A percentile compares a stretch with the other conserved stretches of the same genome.
Conservation (phyloP, 1,284 basidiomycete genomes). For the Rhodotorula glutinis region DNA sequence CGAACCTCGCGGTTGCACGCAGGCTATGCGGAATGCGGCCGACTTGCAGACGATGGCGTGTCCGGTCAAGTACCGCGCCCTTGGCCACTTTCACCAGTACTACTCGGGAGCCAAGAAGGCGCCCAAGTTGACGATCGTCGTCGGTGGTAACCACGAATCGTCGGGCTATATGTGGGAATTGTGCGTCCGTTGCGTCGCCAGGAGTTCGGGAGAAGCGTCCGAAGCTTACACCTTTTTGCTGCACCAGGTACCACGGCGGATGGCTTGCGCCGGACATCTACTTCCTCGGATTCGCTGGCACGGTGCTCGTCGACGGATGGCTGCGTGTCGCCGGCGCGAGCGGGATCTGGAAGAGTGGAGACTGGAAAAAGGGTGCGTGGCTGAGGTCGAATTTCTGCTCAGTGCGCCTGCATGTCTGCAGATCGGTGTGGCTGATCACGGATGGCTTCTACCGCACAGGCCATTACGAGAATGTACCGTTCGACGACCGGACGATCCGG, state of each 20-base stretch:
- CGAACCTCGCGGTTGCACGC: background rate
- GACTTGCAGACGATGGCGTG: constrained; percentile 90
- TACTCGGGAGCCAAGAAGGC: constrained; percentile 78
- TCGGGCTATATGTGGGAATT: constrained; percentile 97
- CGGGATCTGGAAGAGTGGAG: constrained; percentile 82
- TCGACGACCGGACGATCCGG: constrained; percentile 64
- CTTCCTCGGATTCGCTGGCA: constrained; percentile 88
- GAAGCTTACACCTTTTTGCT: background rate
- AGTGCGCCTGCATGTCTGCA: background rate
- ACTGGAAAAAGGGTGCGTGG: constrained; percentile 72
- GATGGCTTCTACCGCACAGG: constrained; percentile 55
- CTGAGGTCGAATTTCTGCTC: background rate
- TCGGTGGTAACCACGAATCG: constrained; percentile 97
- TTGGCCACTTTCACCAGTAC: constrained; percentile 85
- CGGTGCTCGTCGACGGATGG: constrained; percentile 75
- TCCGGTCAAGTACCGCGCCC: constrained; percentile 77
- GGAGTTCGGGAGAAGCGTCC: no score
- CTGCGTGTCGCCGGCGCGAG: constrained; percentile 83
- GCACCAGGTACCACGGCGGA: constrained; percentile 77
- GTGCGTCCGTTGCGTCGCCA: constrained; percentile 58
- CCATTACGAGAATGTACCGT: constrained; percentile 67
- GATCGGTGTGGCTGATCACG: no score
- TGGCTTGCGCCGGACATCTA: constrained; percentile 98
- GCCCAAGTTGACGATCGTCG: constrained; percentile 85
- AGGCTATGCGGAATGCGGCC: constrained; percentile 75